Evolutionary conservation across 176 grass and related monocot species (phyloP), one percentile per base, ranked within the genome.

Genomic region (Guadua angustifolia): DNA sequence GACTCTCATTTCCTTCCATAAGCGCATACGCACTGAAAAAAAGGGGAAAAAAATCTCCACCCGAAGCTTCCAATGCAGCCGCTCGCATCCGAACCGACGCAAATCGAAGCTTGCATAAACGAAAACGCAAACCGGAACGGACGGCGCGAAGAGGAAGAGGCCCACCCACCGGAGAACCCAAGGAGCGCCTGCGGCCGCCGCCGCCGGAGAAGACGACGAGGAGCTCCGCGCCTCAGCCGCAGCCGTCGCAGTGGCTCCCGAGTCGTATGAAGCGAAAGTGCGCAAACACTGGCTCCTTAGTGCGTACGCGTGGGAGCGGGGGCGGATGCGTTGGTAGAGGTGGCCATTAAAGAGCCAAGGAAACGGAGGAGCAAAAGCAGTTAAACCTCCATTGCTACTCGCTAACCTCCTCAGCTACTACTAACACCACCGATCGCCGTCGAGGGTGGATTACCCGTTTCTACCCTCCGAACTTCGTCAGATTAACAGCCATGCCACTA

Each of bases 321-420:
- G 55, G 29, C 73, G 43, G 51, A 58, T 57, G 70, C 51, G 77
- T 62, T 51, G 77, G 82, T 33, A 22, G 83, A 26, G 75, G 73
- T 64, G 84, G 84, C 80, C 89, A 87, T 90, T 90, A 80, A 90
- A 90, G 88, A 86, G 40, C 57, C 79, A 78, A 78, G 80, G 36
- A 50, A 18, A 29, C 80, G 73, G 78, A 78, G 80, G 36, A 50
- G 22, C 42, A 74, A 65, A 83, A 22, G 67, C 78, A 85, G 67
- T 82, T 82, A 88, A 78, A 85, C 78, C 78, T 60, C 82, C 71
- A 86, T 82, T 19, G 90, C 79, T 73, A 21, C 33, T 25, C 78
- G 71, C 69, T 52, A 51, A 69, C 79, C 80, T 43, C 56, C 81
- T 79, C 75, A 25, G 32, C 84, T 47, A 38, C 88, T 72, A 71